These are phyloP conservation scores for Carex cristatella DNA, from an alignment of 176 grass and related monocot species.

Conservation along the genomic window DNA sequence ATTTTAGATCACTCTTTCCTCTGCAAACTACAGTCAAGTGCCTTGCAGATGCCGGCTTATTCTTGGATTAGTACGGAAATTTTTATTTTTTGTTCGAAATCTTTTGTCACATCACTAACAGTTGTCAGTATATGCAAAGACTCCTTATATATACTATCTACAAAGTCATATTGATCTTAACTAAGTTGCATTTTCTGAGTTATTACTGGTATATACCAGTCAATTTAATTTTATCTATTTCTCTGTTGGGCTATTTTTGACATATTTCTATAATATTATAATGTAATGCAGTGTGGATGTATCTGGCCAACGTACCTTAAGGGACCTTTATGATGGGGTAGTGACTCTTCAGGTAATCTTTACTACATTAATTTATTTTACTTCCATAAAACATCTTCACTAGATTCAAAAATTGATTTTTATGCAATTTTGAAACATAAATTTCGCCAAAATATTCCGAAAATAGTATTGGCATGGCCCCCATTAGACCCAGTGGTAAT, in stretches of 20 bases:
- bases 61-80: constrained; percentile 61
- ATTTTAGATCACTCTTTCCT: constrained; percentile 56
- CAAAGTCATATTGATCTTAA: neutral
- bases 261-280: neutral
- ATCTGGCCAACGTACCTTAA: neutral
- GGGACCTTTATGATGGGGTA: constrained; percentile 13
- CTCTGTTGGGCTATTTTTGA: neutral
- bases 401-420: neutral
- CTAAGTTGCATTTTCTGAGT: neutral
- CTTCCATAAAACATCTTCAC: neutral
- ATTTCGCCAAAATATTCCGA: neutral
- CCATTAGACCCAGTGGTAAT: neutral
- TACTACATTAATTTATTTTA: neutral
- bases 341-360: constrained; percentile 18
- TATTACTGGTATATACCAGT: neutral
- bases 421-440: neutral
- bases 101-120: neutral
- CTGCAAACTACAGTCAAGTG: constrained; percentile 62
- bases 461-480: neutral
- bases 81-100: neutral
- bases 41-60: constrained; percentile 82
- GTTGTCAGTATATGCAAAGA: neutral
- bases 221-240: neutral
- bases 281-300: constrained; percentile 9
- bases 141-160: neutral